A percentile compares a stretch with the other conserved stretches of the same genome.
Conservation (phyloP, 208 protist genomes). For the Acanthamoeba healyi region DNA sequence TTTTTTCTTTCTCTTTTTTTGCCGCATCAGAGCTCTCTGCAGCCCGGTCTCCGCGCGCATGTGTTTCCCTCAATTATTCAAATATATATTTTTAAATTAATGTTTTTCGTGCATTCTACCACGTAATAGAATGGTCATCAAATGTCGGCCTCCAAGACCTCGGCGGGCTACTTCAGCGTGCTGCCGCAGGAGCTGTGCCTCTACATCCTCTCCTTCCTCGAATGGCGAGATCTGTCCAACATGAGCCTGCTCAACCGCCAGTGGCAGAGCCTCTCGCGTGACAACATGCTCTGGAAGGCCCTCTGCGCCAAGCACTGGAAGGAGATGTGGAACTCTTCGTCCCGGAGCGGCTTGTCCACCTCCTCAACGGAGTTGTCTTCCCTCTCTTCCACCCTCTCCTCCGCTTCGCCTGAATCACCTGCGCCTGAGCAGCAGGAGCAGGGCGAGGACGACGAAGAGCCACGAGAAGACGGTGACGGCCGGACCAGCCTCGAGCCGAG, state of each 20-base stretch:
- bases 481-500: background rate
- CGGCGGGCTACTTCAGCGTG: slow-evolving; percentile 67
- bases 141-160: slow-evolving; percentile 56
- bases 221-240: slow-evolving; percentile 55
- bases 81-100: background rate
- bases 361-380: background rate
- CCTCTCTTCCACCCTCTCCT: background rate
- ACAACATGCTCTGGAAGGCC: slow-evolving; percentile 63
- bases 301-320: slow-evolving; percentile 54
- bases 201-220: slow-evolving; percentile 74
- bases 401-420: background rate
- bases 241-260: slow-evolving; percentile 56
- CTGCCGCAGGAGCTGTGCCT: slow-evolving; percentile 66
- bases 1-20: background rate
- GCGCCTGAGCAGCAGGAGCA: background rate
- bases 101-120: background rate
- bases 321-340: slow-evolving; percentile 25
- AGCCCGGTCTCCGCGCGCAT: too few species aligned
- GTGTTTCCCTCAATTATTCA: background rate
- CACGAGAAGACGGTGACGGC: background rate
- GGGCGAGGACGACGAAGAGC: background rate
- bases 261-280: slow-evolving; percentile 22
- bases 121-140: slow-evolving; percentile 16
- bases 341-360: background rate
- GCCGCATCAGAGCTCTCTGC: too few species aligned